Evolutionary conservation across 805 yeast species (phyloP).

Genomic region (Schwanniomyces polymorphus): DNA sequence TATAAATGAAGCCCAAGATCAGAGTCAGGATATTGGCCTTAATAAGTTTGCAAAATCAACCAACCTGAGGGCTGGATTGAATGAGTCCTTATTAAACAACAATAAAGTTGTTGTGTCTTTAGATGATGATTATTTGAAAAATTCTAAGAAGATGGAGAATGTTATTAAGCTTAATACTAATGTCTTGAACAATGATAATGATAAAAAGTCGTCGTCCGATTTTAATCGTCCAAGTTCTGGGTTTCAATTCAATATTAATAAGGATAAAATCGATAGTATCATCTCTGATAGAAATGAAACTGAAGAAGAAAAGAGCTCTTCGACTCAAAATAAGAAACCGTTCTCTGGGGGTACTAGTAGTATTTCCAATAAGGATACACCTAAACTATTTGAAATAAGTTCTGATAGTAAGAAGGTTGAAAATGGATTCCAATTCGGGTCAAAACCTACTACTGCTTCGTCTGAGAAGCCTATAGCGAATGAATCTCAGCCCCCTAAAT

Average conservation of each 20-base stretch:
- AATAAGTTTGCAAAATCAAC: constrained; percentile 10
- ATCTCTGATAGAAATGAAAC: constrained; percentile 17
- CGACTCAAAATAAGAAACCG: background rate
- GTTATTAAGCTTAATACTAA: constrained; percentile 31
- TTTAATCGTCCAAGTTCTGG: constrained; percentile 33
- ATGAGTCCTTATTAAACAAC: constrained; percentile 13
- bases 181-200: background rate
- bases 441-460: background rate
- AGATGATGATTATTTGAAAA: constrained; percentile 26
- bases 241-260: constrained; percentile 34
- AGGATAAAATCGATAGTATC: constrained; percentile 24
- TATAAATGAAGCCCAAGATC: constrained; percentile 5
- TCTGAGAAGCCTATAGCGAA: background rate
- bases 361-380: background rate
- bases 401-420: background rate
- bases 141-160: constrained; percentile 23
- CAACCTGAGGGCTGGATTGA: constrained; percentile 15
- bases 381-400: background rate
- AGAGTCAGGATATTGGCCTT: constrained; percentile 5
- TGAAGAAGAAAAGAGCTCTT: constrained; percentile 5
- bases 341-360: background rate
- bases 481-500: constrained; percentile 7
- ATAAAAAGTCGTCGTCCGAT: background rate
- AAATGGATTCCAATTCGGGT: background rate
- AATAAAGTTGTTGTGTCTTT: constrained; percentile 16